These are phyloP conservation scores for Lodderomyces metapsilosis DNA, from an alignment of 1,139 yeast species.

Conservation along the genomic window DNA sequence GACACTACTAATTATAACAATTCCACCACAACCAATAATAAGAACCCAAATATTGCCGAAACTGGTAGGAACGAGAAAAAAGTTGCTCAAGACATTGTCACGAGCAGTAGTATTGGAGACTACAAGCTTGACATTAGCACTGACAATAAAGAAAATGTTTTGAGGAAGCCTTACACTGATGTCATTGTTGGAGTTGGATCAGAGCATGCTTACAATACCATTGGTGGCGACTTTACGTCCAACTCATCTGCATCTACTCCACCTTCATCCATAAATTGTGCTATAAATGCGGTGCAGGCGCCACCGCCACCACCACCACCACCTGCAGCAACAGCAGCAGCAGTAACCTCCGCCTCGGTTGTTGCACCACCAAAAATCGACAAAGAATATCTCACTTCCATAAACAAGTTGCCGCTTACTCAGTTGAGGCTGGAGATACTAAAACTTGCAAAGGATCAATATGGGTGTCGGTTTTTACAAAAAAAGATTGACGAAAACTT, in stretches of 20 bases:
- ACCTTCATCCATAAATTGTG: slow-evolving; percentile 6
- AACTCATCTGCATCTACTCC: slow-evolving; percentile 6
- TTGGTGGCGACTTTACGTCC: slow-evolving; percentile 3
- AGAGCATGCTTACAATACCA: not conserved
- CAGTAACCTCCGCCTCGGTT: slow-evolving; percentile 4
- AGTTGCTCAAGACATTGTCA: not conserved
- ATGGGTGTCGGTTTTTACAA: slow-evolving; percentile 49
- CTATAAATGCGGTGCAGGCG: slow-evolving; percentile 7
- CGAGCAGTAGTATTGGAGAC: not conserved
- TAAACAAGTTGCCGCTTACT: slow-evolving; percentile 37
- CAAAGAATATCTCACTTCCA: slow-evolving; percentile 41
- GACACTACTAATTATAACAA: slow-evolving; percentile 10
- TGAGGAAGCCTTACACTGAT: slow-evolving; percentile 5
- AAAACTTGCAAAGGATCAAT: slow-evolving; percentile 44
- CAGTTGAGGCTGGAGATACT: slow-evolving; percentile 36
- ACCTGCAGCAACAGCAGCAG: too few relatives aligned
- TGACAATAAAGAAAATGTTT: slow-evolving; percentile 9
- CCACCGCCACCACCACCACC: too few relatives aligned
- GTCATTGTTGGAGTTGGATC: not conserved
- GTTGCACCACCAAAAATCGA: slow-evolving; percentile 27
- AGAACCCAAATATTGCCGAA: not conserved
- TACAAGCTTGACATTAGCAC: slow-evolving; percentile 3
- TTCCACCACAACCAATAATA: slow-evolving; percentile 3
- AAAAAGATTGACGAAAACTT: slow-evolving; percentile 45
- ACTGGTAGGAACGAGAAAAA: not conserved